Base-by-base conservation (phyloP, 371 early-diverging fungal genomes). In the Mucor mucedo region DNA sequence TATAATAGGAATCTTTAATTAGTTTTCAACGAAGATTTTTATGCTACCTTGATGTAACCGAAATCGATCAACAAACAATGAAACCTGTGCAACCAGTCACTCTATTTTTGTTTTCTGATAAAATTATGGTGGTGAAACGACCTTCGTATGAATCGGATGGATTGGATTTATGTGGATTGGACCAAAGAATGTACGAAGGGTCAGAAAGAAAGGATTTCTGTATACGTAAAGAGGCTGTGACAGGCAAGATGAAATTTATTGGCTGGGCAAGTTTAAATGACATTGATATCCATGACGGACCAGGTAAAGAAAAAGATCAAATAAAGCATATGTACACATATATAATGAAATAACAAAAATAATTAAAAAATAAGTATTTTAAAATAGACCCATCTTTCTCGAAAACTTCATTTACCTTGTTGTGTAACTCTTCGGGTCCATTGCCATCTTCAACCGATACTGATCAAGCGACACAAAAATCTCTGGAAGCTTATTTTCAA, bases 91-190 rank as follows among this genome's bases (percentile, higher is more conserved):
- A 73, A 29, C 66, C 75, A 10, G 73, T 81, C 3, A 78, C 82
- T 0, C 29, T 81, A 5, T 78, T 81, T 40, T 55, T 81, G 11
- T 75, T 81, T 55, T 71, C 70, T 4, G 82, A 81, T 38, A 76
- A 73, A 49, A 32, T 81, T 41, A 72, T 81, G 75, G 60, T 81
- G 8, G 79, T 70, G 2, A 65, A 62, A 9, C 58, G 82, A 8
- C 77, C 80, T 11, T 71, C 78, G 4, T 60, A 75, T 62, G 61
- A 69, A 52, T 50, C 53, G 11, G 68, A 71, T 29, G 68, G 64
- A 2, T 52, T 67, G 21, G 68, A 68, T 30, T 30, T 61, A 11
- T 71, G 71, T 49, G 74, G 65, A 50, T 45, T 76, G n/a, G 67
- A 62, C 39, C 71, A 70, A 27, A 29, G 73, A 33, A 47, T 68